Percentiles rank a stretch among this genome's conserved stretches.
Conservation (phyloP, 176 grass and related monocot species). For the Oryza glaberrima region DNA sequence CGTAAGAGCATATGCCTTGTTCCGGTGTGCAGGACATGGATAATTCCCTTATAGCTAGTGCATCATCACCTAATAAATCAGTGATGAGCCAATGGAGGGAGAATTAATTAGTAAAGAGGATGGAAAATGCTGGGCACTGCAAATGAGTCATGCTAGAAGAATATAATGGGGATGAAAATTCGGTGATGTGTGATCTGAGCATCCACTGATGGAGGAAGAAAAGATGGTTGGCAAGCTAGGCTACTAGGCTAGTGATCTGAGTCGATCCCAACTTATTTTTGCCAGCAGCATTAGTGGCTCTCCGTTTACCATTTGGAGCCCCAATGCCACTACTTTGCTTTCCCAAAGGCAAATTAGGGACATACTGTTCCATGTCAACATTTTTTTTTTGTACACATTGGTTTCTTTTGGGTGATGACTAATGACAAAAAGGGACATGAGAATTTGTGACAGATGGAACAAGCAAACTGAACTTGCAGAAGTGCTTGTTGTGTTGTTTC, state of each 20-base stretch:
- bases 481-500: constrained; percentile 29
- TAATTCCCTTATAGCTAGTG: constrained; percentile 31
- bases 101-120: constrained; percentile 14
- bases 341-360: constrained; percentile 4
- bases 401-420: not conserved
- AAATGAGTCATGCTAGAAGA: constrained; percentile 21
- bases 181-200: constrained; percentile 46
- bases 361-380: constrained; percentile 45
- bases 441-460: constrained; percentile 50
- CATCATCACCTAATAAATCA: constrained; percentile 29
- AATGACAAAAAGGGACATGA: not conserved
- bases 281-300: constrained; percentile 40
- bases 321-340: constrained; percentile 6
- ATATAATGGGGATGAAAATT: not conserved
- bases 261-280: constrained; percentile 53
- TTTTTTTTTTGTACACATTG: not conserved
- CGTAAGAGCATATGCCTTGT: constrained; percentile 46
- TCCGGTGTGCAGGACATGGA: constrained; percentile 46
- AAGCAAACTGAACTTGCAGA: constrained; percentile 48
- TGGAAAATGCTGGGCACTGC: constrained; percentile 32
- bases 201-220: constrained; percentile 48
- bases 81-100: constrained; percentile 43
- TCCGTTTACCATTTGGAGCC: constrained; percentile 37
- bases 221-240: constrained; percentile 12
- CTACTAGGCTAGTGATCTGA: constrained; percentile 32